Evolutionary conservation across 2,329 filamentous ascomycete genomes (phyloP).

Genomic region (Aspergillus quadricinctus): DNA sequence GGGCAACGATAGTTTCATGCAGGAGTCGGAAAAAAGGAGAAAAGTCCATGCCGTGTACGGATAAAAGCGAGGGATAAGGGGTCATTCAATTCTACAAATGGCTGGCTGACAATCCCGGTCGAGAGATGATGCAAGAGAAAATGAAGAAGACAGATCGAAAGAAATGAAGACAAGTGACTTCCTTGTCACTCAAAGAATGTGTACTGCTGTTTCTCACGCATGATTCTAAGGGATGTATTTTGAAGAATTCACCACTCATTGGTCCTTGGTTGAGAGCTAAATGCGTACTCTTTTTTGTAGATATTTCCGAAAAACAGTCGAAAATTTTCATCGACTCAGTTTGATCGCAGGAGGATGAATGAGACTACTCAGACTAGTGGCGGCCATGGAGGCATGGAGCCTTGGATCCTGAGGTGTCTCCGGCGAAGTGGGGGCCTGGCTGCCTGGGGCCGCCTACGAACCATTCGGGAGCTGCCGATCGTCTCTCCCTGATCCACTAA

Average conservation of each 20-base stretch:
- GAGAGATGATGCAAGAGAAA: too few species aligned
- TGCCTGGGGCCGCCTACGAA: conserved; percentile 1
- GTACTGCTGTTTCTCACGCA: background rate
- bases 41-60: too few species aligned
- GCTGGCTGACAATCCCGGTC: background rate
- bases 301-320: too few species aligned
- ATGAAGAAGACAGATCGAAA: too few species aligned
- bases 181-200: too few species aligned
- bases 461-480: conserved; percentile 11
- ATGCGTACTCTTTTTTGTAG: background rate
- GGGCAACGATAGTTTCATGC: background rate
- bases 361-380: too few species aligned
- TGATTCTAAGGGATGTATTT: background rate
- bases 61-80: background rate
- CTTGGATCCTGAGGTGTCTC: background rate
- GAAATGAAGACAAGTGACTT: too few species aligned
- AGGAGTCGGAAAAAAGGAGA: background rate
- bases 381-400: background rate
- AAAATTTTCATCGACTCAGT: background rate
- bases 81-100: background rate
- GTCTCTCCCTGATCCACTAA: background rate
- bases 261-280: background rate
- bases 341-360: background rate
- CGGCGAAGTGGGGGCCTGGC: background rate
- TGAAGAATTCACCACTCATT: too few species aligned